phyloP scores from a whole-genome alignment of 164 flowering plant species.

The Euptelea pleiosperma region DNA sequence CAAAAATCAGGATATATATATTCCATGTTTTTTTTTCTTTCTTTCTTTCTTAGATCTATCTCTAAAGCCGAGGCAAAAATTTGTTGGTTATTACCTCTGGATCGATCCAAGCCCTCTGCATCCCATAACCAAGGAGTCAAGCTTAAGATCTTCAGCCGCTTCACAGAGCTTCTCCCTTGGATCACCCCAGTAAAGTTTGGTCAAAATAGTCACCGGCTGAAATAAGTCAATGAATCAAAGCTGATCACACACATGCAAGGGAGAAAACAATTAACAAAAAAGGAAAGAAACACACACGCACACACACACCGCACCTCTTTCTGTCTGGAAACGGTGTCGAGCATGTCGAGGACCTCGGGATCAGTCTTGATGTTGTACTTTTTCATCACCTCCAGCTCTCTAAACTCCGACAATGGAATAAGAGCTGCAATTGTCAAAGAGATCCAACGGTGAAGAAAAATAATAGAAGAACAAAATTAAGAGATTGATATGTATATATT shows the following conservation, averaged over 20 bases:
- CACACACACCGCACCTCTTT: conserved; percentile 41
- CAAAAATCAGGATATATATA: no score
- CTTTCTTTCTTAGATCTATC: not conserved
- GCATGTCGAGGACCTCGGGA: conserved; percentile 50
- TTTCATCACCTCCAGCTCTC: conserved; percentile 42
- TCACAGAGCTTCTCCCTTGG: conserved; percentile 56
- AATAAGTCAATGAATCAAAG: not conserved
- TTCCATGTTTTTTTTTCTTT: no score
- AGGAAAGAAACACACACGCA: not conserved
- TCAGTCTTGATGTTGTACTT: conserved; percentile 45
- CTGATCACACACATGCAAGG: not conserved
- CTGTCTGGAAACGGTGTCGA: conserved; percentile 47
- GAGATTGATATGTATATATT: not conserved
- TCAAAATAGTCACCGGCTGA: conserved; percentile 40
- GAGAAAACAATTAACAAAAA: not conserved
- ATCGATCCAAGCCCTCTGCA: conserved; percentile 65
- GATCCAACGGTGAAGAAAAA: conserved; percentile 1
- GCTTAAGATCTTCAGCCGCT: conserved; percentile 42
- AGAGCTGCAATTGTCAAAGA: conserved; percentile 38
- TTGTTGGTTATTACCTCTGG: conserved; percentile 32
- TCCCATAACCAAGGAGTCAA: conserved; percentile 61
- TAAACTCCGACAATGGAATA: conserved; percentile 59
- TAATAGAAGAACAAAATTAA: not conserved
- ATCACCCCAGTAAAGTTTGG: conserved; percentile 80
- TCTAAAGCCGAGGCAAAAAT: not conserved